Percentiles rank a stretch among this genome's conserved stretches.
These are phyloP conservation scores for Ustilago shanxiensis DNA, from an alignment of 1,284 basidiomycete genomes.

Conservation along the genomic window DNA sequence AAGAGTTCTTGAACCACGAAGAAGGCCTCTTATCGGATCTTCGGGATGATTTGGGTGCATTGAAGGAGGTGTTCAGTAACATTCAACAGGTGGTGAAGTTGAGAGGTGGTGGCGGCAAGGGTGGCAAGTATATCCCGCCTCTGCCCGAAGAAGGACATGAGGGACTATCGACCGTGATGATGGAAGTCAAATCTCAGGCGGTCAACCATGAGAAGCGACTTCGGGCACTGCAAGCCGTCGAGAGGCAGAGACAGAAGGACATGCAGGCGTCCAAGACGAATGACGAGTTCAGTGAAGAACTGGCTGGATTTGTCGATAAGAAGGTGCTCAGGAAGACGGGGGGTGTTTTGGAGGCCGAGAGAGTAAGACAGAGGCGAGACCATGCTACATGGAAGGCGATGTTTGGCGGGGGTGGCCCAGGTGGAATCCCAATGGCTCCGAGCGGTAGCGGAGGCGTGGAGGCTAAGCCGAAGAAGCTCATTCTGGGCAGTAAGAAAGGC, in stretches of 20 bases:
- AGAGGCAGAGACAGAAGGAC: slow-evolving; percentile 64
- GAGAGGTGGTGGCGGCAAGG: slow-evolving; percentile 49
- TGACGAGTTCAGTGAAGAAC: slow-evolving; percentile 68
- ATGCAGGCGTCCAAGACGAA: slow-evolving; percentile 44
- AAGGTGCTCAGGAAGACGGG: slow-evolving; percentile 67
- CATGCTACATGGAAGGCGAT: slow-evolving; percentile 65
- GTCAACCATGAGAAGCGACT: slow-evolving; percentile 68
- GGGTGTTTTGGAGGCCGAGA: slow-evolving; percentile 64
- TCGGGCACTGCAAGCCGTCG: slow-evolving; percentile 66
- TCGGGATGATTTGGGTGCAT: slow-evolving; percentile 60
- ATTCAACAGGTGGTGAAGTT: slow-evolving; percentile 69
- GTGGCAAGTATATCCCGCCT: slow-evolving; percentile 62
- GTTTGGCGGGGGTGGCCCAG: slow-evolving; percentile 59
- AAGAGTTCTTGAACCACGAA: slow-evolving; percentile 81
- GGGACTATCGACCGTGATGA: slow-evolving; percentile 67
- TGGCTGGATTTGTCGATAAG: slow-evolving; percentile 67
- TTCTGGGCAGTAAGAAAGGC: slow-evolving; percentile 37
- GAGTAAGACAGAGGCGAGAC: slow-evolving; percentile 64
- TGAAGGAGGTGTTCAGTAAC: slow-evolving; percentile 68
- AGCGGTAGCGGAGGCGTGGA: slow-evolving; percentile 20
- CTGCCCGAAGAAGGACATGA: slow-evolving; percentile 67
- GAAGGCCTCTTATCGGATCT: slow-evolving; percentile 66
- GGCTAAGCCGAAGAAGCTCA: slow-evolving; percentile 51
- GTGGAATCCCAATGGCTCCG: slow-evolving; percentile 39
- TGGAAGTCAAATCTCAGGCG: slow-evolving; percentile 66